Conservation (phyloP, 2,329 filamentous ascomycete genomes). For the Cordyceps fumosorosea region DNA sequence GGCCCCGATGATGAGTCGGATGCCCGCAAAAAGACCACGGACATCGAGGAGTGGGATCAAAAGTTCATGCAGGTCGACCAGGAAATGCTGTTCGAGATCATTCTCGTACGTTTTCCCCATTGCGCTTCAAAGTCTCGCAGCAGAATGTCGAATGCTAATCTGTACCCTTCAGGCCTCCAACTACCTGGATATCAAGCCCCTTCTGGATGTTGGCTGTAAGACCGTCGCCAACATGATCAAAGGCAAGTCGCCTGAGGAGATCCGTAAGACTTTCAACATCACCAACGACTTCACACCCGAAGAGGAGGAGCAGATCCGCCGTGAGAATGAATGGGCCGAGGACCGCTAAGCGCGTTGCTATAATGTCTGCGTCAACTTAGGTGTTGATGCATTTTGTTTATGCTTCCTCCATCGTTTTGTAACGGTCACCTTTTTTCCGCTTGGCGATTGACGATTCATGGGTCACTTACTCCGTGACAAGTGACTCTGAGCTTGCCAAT, state of each 20-base stretch:
- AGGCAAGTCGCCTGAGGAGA: conserved; percentile 98
- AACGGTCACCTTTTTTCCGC: conserved; percentile 9
- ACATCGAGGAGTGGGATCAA: conserved; percentile 99
- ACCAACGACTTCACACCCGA: conserved; percentile 98
- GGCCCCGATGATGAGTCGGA: conserved; percentile 85
- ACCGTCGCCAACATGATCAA: conserved; percentile 99
- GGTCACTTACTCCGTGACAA: neutral
- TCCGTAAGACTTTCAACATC: conserved; percentile 99
- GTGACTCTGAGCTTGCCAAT: neutral
- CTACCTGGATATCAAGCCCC: conserved; percentile 97
- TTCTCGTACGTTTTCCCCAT: conserved; percentile 58
- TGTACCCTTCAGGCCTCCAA: conserved; percentile 68
- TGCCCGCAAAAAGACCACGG: conserved; percentile 94
- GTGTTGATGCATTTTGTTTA: conserved; percentile 7
- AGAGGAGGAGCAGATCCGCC: conserved; percentile 95
- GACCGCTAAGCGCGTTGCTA: conserved; percentile 51
- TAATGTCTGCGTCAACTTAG: neutral
- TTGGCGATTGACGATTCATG: conserved; percentile 15
- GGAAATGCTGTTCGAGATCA: conserved; percentile 99
- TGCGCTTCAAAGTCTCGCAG: neutral
- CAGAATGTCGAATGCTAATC: conserved; percentile 11
- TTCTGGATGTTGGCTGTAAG: conserved; percentile 97
- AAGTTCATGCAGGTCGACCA: conserved; percentile 99
- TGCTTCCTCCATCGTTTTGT: neutral
- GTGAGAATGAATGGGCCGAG: conserved; percentile 89